Percentiles rank a stretch among this genome's conserved stretches.
Conservation (phyloP, 345 rosid species). For the Populus simonii region DNA sequence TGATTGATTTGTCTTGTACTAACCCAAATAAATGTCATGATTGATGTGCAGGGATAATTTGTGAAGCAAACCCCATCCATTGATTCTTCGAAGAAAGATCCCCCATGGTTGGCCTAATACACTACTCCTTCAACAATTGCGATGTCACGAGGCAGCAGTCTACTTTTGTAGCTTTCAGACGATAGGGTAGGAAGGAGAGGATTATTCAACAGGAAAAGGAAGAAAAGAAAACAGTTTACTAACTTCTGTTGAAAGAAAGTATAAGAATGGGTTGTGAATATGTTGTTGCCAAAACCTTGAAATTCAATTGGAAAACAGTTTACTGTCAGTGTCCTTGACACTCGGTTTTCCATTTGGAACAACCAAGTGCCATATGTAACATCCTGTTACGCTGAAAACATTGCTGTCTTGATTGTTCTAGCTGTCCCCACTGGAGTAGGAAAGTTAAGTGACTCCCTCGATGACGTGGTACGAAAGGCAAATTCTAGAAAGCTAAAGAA, state of each 20-base stretch:
- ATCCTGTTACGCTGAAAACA: no score
- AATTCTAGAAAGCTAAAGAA: no score
- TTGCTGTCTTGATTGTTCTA: no score
- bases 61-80: background rate
- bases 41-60: slow-evolving; percentile 31
- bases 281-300: background rate
- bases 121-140: no score
- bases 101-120: no score
- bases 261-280: background rate
- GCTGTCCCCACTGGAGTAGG: no score
- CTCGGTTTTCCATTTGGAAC: background rate
- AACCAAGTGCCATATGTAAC: background rate
- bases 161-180: background rate
- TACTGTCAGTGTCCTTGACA: background rate
- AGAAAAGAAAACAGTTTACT: background rate
- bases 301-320: background rate
- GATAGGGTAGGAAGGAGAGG: background rate
- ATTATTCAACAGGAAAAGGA: background rate
- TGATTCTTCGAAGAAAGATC: background rate
- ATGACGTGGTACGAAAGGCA: no score
- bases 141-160: background rate
- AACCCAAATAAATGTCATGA: background rate
- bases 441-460: no score
- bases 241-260: background rate
- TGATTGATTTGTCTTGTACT: background rate